Conservation (phyloP, 2,329 filamentous ascomycete genomes). For the Hymenoscyphus fructigenus region DNA sequence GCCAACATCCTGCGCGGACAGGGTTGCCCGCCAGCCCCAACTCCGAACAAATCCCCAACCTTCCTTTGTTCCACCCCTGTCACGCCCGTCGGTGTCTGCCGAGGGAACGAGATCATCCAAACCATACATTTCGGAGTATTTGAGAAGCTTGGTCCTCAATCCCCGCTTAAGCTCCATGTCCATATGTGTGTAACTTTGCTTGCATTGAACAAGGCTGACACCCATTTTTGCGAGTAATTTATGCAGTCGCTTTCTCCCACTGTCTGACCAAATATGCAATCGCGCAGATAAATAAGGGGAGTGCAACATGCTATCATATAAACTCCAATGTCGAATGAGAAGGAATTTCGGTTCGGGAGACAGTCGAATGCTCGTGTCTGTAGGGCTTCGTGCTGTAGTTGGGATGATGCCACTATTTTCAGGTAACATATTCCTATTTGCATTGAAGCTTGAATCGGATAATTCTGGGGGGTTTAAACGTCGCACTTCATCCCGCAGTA, state of each 20-base stretch:
- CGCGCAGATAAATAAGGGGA: conserved; percentile 91
- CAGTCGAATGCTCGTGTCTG: conserved; percentile 86
- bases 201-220: conserved; percentile 88
- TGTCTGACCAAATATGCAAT: conserved; percentile 92
- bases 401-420: conserved; percentile 81
- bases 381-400: conserved; percentile 82
- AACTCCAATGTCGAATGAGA: conserved; percentile 90
- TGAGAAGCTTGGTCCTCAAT: conserved; percentile 78
- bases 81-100: conserved; percentile 67
- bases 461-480: conserved; percentile 81
- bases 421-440: conserved; percentile 59
- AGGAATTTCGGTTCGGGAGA: conserved; percentile 93
- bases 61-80: conserved; percentile 73
- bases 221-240: conserved; percentile 98
- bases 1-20: conserved; percentile 92
- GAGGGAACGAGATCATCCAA: conserved; percentile 89
- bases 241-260: conserved; percentile 81
- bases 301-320: conserved; percentile 98
- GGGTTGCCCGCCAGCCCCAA: conserved; percentile 95
- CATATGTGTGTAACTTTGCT: conserved; percentile 97
- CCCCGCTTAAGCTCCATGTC: conserved; percentile 94
- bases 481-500: conserved; percentile 89
- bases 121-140: conserved; percentile 90
- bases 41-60: conserved; percentile 96
- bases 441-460: conserved; percentile 51